Evolutionary conservation across 257 asterid genomes (phyloP), one percentile per base, ranked within the genome.

Genomic region (Solanum rostratum): DNA sequence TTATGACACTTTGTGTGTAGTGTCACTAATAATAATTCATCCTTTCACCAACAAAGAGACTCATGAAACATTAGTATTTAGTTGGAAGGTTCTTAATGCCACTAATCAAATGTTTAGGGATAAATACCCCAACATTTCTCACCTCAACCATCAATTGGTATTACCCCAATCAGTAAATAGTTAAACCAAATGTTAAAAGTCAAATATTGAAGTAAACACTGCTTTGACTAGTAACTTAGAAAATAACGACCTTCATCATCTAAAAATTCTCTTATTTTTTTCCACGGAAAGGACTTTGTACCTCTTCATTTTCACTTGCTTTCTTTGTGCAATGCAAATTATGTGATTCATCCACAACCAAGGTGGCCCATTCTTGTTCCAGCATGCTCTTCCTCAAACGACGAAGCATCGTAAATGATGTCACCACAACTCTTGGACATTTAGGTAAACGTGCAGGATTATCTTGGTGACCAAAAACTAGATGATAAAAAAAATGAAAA

Each of bases 271-370:
- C 37, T n/a, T 12, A 11, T 71, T 50, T 74, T 71, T 76, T 76
- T 16, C 82, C 5, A 4, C 18, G 15, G 46, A 46, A 24, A 46
- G 41, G 45, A 30, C 68, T 83, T 20, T 6, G 52, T 92, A 96
- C 99, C 98, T 95, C 98, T 81, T 93, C 96, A 50, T 89, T 88
- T 88, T 96, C 99, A 81, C 91, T 76, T 81, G 85, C 83, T 87
- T 93, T 93, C 88, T 92, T 95, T 85, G 88, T 87, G 89, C 97
- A 95, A 69, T 87, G 97, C 78, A 96, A 84, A 87, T 96, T 92
- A 91, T 96, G 99, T 52, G 99, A 96, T 89, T 96, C 99, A 78
- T 96, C 99, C 81, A 96, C 90, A 83, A 96, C 92, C 90, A 93
- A 82, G 86, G 95, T 92, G 78, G 70, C 95, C 99, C 99, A 95